phyloP scores from a whole-genome alignment of 495 filamentous ascomycete species.

The Tuber aestivum region DNA sequence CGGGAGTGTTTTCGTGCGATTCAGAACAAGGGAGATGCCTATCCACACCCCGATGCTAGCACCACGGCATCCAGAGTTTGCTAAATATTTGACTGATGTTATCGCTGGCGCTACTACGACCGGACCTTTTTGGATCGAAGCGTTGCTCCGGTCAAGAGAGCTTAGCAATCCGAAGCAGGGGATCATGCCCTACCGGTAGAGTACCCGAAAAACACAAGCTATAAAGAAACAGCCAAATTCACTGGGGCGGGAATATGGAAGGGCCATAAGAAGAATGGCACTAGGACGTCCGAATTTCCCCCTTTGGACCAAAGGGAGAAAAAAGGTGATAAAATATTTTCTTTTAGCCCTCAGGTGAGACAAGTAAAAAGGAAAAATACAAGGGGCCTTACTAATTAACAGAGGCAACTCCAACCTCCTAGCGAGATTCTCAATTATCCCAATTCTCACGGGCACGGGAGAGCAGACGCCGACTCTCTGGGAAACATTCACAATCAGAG shows the following conservation, averaged over 20 bases:
- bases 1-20: neutral
- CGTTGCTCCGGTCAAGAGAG: neutral
- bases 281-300: neutral
- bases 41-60: neutral
- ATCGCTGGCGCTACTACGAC: neutral
- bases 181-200: neutral
- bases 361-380: neutral
- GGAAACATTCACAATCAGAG: neutral
- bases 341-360: neutral
- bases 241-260: neutral
- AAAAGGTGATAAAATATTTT: neutral
- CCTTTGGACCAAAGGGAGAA: neutral
- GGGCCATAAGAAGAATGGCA: neutral
- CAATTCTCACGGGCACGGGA: neutral
- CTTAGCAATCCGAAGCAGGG: neutral
- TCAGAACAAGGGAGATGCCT: neutral
- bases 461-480: neutral
- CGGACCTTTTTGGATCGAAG: neutral
- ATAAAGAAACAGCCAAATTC: neutral
- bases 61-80: neutral
- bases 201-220: neutral
- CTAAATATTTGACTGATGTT: neutral
- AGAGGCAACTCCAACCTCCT: neutral
- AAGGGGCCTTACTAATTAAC: neutral
- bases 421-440: neutral